Evolutionary conservation across 164 flowering plant genomes (phyloP).

Genomic region (Macadamia tetraphylla): DNA sequence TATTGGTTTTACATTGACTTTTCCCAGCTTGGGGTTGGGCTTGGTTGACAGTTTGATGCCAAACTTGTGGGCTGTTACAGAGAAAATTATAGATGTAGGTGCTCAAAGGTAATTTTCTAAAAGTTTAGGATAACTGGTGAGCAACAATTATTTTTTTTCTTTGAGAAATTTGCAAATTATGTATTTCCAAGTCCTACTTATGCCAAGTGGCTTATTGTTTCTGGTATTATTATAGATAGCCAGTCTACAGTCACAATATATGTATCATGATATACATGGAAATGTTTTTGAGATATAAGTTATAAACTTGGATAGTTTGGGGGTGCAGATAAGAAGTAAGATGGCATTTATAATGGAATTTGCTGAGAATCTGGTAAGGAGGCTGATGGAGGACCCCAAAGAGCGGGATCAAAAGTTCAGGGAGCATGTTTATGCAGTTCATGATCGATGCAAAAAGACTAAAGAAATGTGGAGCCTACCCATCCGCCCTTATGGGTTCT

Average conservation of each 20-base stretch:
- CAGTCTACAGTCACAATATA: no score
- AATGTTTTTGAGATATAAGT: not conserved
- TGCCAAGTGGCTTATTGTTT: not conserved
- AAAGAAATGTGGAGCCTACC: conserved; percentile 93
- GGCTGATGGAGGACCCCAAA: conserved; percentile 86
- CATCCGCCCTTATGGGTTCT: conserved; percentile 89
- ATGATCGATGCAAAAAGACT: conserved; percentile 70
- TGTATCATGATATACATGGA: no score
- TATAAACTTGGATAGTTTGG: not conserved
- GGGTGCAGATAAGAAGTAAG: conserved; percentile 2
- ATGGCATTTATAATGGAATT: conserved; percentile 92
- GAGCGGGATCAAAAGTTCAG: conserved; percentile 73
- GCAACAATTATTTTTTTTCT: no score
- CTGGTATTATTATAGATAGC: not conserved
- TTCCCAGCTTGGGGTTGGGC: no score
- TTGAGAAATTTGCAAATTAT: no score
- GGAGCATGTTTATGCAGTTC: conserved; percentile 59
- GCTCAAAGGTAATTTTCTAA: no score
- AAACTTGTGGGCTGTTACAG: no score
- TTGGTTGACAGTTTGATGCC: no score
- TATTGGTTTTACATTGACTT: no score
- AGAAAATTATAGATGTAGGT: no score
- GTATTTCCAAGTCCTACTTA: no score
- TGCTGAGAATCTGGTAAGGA: conserved; percentile 74
- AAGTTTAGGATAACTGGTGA: no score